phyloP scores from a whole-genome alignment of 495 filamentous ascomycete genomes.

The Amphirosellinia nigrospora region DNA sequence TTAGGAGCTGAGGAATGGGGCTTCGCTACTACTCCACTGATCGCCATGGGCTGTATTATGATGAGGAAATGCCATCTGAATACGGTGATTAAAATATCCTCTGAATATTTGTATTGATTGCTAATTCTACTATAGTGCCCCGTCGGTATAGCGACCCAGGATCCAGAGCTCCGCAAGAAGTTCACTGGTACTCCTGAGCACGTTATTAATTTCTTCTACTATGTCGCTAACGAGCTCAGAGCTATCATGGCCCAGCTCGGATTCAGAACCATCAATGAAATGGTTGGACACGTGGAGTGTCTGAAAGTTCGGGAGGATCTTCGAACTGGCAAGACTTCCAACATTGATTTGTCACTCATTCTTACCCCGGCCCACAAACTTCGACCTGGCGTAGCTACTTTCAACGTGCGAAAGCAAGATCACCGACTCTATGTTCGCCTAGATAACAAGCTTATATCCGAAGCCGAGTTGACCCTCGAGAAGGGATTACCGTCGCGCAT shows the following conservation, averaged over 20 bases:
- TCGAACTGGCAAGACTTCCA: constrained; percentile 85
- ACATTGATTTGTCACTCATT: constrained; percentile 94
- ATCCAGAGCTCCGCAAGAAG: constrained; percentile 93
- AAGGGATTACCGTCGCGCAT: constrained; percentile 95
- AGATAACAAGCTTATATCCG: constrained; percentile 98
- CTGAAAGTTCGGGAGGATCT: constrained; percentile 90
- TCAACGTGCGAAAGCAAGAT: constrained; percentile 99
- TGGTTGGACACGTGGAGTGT: constrained; percentile 93
- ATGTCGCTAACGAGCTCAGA: constrained; percentile 94
- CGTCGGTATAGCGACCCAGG: constrained; percentile 96
- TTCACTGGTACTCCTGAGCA: constrained; percentile 95
- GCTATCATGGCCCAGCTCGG: constrained; percentile 98
- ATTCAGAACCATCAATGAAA: constrained; percentile 95
- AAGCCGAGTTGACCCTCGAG: constrained; percentile 94
- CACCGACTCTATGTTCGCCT: constrained; percentile 91
- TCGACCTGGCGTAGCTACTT: constrained; percentile 94
- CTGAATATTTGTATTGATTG: constrained; percentile 2
- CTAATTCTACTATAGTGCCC: constrained; percentile 64
- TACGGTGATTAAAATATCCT: constrained; percentile 13
- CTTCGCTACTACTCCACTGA: constrained; percentile 96
- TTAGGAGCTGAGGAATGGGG: constrained; percentile 98
- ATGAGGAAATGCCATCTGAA: constrained; percentile 74
- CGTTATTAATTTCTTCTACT: constrained; percentile 99
- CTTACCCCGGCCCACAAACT: constrained; percentile 96
- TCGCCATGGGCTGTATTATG: constrained; percentile 97